Base-by-base conservation (phyloP, 805 yeast genomes). In the Alloascoidea hylecoeti region DNA sequence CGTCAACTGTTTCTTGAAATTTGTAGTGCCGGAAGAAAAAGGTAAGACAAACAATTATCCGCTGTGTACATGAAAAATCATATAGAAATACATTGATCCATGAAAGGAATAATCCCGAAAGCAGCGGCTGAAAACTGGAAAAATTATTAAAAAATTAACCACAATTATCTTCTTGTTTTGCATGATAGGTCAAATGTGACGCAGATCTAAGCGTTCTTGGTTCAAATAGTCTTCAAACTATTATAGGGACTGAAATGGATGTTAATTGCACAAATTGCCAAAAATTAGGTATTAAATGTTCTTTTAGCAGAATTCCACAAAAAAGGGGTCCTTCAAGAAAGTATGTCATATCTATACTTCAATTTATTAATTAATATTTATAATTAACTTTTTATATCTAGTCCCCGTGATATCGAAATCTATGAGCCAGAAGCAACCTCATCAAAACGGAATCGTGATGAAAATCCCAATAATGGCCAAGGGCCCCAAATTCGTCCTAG, bases 251-350 rank as follows among this genome's bases (percentile, higher is more conserved):
- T 17, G 56, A 51, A 18, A 52, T 50, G 17, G 48, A 44, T 15
- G 43, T 46, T 3, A 45, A 51, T 13, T 74, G 81, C 53, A 58
- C 68, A 18, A 68, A 72, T 39, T 74, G 81, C 53, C 49, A 55
- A 15, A 66, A 72, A 38, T 61, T 66, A 34, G 64, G 64, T 44
- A 75, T 69, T 18, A 55, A 53, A 17, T 74, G 81, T 54, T 59
- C 73, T 5, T 74, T 73, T 46, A 62, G 70, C 16, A 59, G 80
- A 23, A 57, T 69, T 17, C 81, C 79, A 17, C 56, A 74, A 50
- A 74, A 75, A 45, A 57, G 81, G 39, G 81, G 81, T 1, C 81
- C 81, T 2, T 61, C 75, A 1, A 73, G 71, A 46, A 74, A 78
- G 17, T 64, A 60, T 39, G 39, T n/a, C 30, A 9, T n/a, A n/a